Base-by-base conservation (phyloP, 2,329 filamentous ascomycete species). In the Byssothecium circinans region DNA sequence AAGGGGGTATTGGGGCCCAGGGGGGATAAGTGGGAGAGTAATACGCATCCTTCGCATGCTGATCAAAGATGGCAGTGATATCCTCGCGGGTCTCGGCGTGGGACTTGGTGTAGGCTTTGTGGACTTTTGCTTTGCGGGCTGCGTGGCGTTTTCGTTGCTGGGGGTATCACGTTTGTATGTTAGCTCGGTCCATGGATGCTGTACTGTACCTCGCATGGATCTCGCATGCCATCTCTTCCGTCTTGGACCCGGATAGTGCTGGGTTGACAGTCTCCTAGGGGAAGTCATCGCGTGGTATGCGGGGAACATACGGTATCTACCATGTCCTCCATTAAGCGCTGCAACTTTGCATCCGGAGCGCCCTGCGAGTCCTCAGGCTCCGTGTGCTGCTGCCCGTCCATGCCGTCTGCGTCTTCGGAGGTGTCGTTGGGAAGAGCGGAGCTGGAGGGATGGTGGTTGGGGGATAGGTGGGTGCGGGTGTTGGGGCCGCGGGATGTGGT, bases 101-200 rank as follows among this genome's bases (percentile, higher is more conserved):
- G 20, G 50, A 42, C 7, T 17, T 34, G 4, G 46, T 36, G 48
- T 69, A 68, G 2, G 47, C 34, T 25, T 60, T 60, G 35, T 49
- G 42, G n/a, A 68, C 46, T 18, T 19, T 33, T 22, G 57, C 34
- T 43, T 61, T 63, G 37, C 49, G 53, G 43, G 40, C 33, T 17
- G 43, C 7, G 43, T 61, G 53, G 43, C 63, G 62, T 42, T 61
- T 64, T 51, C 56, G 61, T 60, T 64, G 61, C 64, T 69, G 43
- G 17, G 15, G 8, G 2, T 7, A 46, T 36, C 29, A 54, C 38
- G 41, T 32, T 32, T 12, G 4, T 12, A 32, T 32, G 29, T 12
- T 32, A 32, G 29, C 4, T 32, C 14, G 5, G 12, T 14, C 5
- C 29, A 14, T 14, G 5, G 6, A n/a, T 32, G 29, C 29, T n/a